These are phyloP conservation scores for Pythium dissotocum DNA, from an alignment of 352 stramenopile genomes.

Conservation along the genomic window DNA sequence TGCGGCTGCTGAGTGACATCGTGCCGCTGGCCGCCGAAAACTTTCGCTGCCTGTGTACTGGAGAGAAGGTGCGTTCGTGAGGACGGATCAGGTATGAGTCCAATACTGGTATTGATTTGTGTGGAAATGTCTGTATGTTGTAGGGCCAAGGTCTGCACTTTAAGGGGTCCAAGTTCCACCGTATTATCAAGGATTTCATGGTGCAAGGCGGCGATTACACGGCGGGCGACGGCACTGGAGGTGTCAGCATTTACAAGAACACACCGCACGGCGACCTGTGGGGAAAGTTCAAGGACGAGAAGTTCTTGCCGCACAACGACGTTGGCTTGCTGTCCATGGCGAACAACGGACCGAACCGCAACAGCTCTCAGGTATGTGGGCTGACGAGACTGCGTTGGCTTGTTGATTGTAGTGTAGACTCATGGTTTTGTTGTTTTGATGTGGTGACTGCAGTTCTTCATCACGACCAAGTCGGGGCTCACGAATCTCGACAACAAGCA, in stretches of 20 bases:
- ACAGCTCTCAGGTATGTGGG: slow-evolving; percentile 62
- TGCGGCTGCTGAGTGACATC: slow-evolving; percentile 93
- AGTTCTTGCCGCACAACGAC: slow-evolving; percentile 70
- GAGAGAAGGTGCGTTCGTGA: slow-evolving; percentile 63
- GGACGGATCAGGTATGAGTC: slow-evolving; percentile 31
- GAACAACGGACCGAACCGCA: slow-evolving; percentile 73
- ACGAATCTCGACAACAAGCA: slow-evolving; percentile 93
- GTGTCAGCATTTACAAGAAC: slow-evolving; percentile 76
- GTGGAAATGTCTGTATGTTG: too few relatives aligned
- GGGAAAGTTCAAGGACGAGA: slow-evolving; percentile 86
- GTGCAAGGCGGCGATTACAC: slow-evolving; percentile 85
- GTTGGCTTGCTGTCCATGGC: slow-evolving; percentile 84
- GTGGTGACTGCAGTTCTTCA: slow-evolving; percentile 58
- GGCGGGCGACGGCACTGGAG: slow-evolving; percentile 68
- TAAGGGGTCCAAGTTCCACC: slow-evolving; percentile 89
- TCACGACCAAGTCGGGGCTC: slow-evolving; percentile 63
- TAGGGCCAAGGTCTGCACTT: slow-evolving; percentile 62
- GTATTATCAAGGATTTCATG: slow-evolving; percentile 93
- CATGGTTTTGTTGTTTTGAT: not conserved
- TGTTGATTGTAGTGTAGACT: not conserved
- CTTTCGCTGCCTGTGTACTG: slow-evolving; percentile 87
- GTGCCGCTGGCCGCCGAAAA: slow-evolving; percentile 96
- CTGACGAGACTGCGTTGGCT: not conserved
- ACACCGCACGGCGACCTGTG: slow-evolving; percentile 66
- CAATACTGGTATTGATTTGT: not conserved